Evolutionary conservation across 2,329 filamentous ascomycete genomes (phyloP), one percentile per base, ranked within the genome.

Genomic region (Penicillium sp.): DNA sequence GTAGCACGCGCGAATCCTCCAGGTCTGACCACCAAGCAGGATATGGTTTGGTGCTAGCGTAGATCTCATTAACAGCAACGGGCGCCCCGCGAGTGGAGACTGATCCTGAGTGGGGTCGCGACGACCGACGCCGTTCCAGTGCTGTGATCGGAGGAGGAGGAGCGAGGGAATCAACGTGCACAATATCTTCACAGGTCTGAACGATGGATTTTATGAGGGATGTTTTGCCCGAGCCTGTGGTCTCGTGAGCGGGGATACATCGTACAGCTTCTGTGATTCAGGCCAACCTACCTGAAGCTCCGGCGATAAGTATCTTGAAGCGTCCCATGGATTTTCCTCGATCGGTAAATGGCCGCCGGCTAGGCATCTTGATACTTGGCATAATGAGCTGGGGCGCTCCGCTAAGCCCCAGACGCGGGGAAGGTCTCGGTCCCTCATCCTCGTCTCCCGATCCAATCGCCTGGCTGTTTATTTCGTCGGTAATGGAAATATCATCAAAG

Each of bases 281-380:
- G 8, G 43, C 8, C n/a, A 37, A 65, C 71, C 56, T 80, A 88
- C 91, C 90, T 67, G 85, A 83, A 67, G 86, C 84, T 26, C 94
- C 94, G 48, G 91, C 89, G 51, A 97, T 80, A 60, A 97, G 79
- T n/a, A 97, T 79, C 76, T 96, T 97, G 51, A 97, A 79, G 64
- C 91, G 87, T 1, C 93, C 93, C 71, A 97, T 83, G 29, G 82
- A 83, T 75, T 89, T 93, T 14, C 94, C 94, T 43, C 84, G 83
- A n/a, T 89, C 86, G 0, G 94, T 97, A 71, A 97, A 97, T 0
- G 92, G 92, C 48, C 92, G 83, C 46, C 94, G 86, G 56, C 86
- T 89, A 3, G 94, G 93, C 84, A 99, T 94, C 58, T 85, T 87
- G 66, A 99, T 88, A 68, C 92, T 96, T 5, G 94, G 94, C 94